A percentile compares a stretch with the other conserved stretches of the same genome.
Evolutionary conservation across 768 basidiomycete genomes (phyloP).

Genomic region (Hericium alpestre): DNA sequence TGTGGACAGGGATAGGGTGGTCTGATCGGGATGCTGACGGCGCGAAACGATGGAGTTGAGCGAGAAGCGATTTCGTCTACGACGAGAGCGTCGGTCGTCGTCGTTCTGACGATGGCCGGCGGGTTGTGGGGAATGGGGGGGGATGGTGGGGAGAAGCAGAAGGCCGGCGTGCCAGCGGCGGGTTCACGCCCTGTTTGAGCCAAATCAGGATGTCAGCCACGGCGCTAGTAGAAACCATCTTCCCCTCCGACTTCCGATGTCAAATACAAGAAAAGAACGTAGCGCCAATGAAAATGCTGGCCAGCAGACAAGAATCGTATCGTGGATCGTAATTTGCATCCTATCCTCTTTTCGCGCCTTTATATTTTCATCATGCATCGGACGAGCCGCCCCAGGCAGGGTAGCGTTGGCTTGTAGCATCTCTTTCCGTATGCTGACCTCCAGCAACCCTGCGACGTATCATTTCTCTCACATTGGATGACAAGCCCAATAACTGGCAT

Average conservation of each 20-base stretch:
- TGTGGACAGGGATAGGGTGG: background rate
- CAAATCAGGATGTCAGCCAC: background rate
- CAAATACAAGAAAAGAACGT: background rate
- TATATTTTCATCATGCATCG: background rate
- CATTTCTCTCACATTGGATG: background rate
- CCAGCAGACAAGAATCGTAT: background rate
- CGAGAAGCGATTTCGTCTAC: background rate
- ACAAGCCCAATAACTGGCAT: background rate
- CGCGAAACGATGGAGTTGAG: background rate
- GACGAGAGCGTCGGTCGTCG: background rate
- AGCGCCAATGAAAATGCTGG: background rate
- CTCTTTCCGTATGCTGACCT: background rate
- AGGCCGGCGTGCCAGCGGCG: background rate
- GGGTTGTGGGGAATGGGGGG: background rate
- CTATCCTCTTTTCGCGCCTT: background rate
- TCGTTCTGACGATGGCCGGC: too few species aligned
- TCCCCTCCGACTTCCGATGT: background rate
- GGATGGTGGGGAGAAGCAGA: background rate
- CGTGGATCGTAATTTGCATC: background rate
- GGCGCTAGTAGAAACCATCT: background rate
- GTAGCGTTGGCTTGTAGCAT: background rate
- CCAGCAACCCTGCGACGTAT: background rate
- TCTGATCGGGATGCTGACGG: background rate
- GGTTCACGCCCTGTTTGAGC: background rate
- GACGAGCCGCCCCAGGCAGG: background rate